Conservation (phyloP, 352 stramenopile genomes). For the Globisporangium parvum region DNA sequence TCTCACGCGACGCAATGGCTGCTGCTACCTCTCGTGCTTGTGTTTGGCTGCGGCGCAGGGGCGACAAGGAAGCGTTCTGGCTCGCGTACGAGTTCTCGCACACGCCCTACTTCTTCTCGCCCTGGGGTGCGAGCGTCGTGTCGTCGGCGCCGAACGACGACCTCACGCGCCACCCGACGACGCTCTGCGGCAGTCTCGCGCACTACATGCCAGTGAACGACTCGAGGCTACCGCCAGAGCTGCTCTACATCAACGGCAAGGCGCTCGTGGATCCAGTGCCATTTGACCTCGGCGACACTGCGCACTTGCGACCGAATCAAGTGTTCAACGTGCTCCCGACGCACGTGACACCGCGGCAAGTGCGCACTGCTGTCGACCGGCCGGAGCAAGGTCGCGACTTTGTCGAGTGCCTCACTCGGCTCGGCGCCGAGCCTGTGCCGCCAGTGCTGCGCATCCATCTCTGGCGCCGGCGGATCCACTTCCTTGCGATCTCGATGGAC, state of each 20-base stretch:
- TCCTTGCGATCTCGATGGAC: too few relatives aligned
- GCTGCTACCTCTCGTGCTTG: too few relatives aligned
- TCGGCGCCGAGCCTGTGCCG: too few relatives aligned
- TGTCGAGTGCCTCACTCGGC: too few relatives aligned
- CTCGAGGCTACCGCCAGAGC: slow-evolving; percentile 13
- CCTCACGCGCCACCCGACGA: slow-evolving; percentile 26
- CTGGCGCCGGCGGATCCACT: too few relatives aligned
- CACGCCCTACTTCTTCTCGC: slow-evolving; percentile 42
- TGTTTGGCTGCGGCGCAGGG: too few relatives aligned
- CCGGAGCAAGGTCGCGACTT: too few relatives aligned
- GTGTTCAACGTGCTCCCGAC: slow-evolving; percentile 15
- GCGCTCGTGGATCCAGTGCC: slow-evolving; percentile 36
- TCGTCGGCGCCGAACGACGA: slow-evolving; percentile 21
- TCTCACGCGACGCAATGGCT: too few relatives aligned
- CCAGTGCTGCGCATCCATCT: too few relatives aligned
- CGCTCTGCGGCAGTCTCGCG: slow-evolving; percentile 33
- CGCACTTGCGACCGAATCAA: slow-evolving; percentile 6
- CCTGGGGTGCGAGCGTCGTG: slow-evolving; percentile 34
- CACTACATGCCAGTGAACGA: slow-evolving; percentile 25
- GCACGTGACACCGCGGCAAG: slow-evolving; percentile 8
- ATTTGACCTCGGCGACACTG: slow-evolving; percentile 17
- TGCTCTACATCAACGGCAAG: slow-evolving; percentile 48
- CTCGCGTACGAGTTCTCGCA: slow-evolving; percentile 42
- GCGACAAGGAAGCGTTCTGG: slow-evolving; percentile 51
- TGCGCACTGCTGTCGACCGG: too few relatives aligned